phyloP scores from a whole-genome alignment of 1,139 yeast species.

The Debaryomyces sp. region DNA sequence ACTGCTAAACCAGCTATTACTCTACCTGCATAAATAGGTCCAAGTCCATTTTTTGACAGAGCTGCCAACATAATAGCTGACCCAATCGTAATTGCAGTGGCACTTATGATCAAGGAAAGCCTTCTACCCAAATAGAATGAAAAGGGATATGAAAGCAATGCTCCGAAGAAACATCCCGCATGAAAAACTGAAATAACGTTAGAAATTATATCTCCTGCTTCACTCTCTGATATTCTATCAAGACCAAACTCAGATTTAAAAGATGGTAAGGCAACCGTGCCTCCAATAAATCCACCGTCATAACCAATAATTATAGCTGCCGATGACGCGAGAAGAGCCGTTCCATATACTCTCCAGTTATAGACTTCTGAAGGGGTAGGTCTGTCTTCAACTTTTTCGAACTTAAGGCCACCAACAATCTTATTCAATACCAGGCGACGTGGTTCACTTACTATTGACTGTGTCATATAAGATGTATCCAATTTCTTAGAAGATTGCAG shows the following conservation, averaged over 20 bases:
- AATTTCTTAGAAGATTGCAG: not conserved
- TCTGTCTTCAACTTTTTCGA: constrained; percentile 40
- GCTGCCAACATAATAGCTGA: constrained; percentile 47
- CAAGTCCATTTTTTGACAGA: constrained; percentile 29
- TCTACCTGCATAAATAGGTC: constrained; percentile 46
- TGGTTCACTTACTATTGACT: not conserved
- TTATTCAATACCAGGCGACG: constrained; percentile 1
- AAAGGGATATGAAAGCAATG: constrained; percentile 42
- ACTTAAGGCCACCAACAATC: constrained; percentile 10
- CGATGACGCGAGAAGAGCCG: constrained; percentile 45
- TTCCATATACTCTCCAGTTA: constrained; percentile 36
- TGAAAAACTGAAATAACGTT: constrained; percentile 48
- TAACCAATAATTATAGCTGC: constrained; percentile 44
- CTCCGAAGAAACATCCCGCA: constrained; percentile 49
- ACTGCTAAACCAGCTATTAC: constrained; percentile 45
- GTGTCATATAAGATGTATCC: not conserved
- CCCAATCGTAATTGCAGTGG: constrained; percentile 38
- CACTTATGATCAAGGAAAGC: constrained; percentile 36
- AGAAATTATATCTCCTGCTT: constrained; percentile 19
- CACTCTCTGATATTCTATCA: constrained; percentile 13
- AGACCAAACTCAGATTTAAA: constrained; percentile 40
- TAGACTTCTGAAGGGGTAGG: constrained; percentile 44
- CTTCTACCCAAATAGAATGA: constrained; percentile 41
- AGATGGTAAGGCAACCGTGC: constrained; percentile 41
- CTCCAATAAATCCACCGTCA: constrained; percentile 49